Base-by-base conservation (phyloP, 768 basidiomycete species). In the Trametes gibbosa region DNA sequence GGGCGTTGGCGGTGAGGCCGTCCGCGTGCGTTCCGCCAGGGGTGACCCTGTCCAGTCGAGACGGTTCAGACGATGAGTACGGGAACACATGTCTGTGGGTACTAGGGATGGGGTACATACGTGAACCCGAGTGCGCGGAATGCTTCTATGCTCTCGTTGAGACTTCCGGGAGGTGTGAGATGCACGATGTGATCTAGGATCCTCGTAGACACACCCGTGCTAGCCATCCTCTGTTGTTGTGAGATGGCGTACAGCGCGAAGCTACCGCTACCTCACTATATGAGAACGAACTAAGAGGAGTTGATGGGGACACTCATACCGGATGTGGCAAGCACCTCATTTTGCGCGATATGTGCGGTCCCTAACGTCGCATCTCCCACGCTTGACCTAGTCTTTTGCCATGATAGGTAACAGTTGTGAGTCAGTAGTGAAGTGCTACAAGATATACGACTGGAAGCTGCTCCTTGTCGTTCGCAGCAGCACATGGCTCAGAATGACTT, bases 171-270 rank as follows among this genome's bases (percentile, higher is more conserved):
- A 0, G 87, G 83, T 0, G 84, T 84, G n/a, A 90, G 75, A 67
- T 89, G 83, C 0, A 90, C 80, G 56, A 90, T 82, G 63, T 90
- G 89, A 62, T 90, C 89, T 12, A 89, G 66, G 27, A 70, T 79
- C 43, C 69, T 73, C 2, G 80, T 83, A 17, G 75, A 73, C 25
- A 70, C 29, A 5, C 10, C 29, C 10, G 5, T n/a, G 1, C 41
- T 43, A 13, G 21, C 21, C 21, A 19, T 34, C 69, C 27, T 50
- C 32, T 10, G 39, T 8, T 41, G 42, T 43, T 5, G 12, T 19
- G 12, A 12, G 13, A 39, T 4, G 29, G 10, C 29, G 29, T 32
- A 5, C 29, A 39, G 37, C 37, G 3, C 6, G 37, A 17, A 17
- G 17, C 4, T 14, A 17, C 16, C 23, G 23, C 5, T 21, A 45